phyloP scores from a whole-genome alignment of 208 protist species.

The Crithidia sp. region DNA sequence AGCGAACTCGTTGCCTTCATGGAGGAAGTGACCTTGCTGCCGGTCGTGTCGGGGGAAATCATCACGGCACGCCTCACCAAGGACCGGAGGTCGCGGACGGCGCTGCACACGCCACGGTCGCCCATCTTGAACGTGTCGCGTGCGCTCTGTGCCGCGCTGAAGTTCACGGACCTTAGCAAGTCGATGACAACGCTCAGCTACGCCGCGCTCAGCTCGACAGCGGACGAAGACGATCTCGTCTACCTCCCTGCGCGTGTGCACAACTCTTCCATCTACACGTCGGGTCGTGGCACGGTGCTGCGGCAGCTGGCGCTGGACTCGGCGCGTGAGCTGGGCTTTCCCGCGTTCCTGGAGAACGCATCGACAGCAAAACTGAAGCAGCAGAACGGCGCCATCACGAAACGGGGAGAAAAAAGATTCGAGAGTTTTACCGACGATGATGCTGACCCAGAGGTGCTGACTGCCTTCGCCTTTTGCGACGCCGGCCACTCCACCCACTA shows the following conservation, averaged over 20 bases:
- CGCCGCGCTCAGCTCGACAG: background rate
- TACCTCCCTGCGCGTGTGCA: background rate
- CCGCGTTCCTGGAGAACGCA: too few relatives aligned
- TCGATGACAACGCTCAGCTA: slow-evolving; percentile 15
- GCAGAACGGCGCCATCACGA: too few relatives aligned
- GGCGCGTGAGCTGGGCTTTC: too few relatives aligned
- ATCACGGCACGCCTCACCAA: slow-evolving; percentile 3
- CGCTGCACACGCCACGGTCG: background rate
- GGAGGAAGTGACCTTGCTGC: slow-evolving; percentile 23
- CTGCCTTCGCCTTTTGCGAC: slow-evolving; percentile 19
- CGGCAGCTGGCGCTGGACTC: background rate
- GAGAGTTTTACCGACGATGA: background rate
- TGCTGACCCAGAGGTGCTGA: slow-evolving; percentile 2
- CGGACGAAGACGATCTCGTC: slow-evolving; percentile 1
- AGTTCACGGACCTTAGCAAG: slow-evolving; percentile 9
- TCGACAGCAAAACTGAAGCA: too few relatives aligned
- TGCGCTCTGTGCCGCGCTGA: slow-evolving; percentile 13
- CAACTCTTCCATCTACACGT: slow-evolving; percentile 1
- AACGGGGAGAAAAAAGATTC: background rate
- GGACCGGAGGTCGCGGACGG: background rate
- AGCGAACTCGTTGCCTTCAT: slow-evolving; percentile 20
- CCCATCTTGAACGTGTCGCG: slow-evolving; percentile 5
- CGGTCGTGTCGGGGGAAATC: slow-evolving; percentile 9
- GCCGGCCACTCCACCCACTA: background rate
- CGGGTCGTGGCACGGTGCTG: background rate